phyloP scores from a whole-genome alignment of 768 basidiomycete species.

The Baorangia bicolor region DNA sequence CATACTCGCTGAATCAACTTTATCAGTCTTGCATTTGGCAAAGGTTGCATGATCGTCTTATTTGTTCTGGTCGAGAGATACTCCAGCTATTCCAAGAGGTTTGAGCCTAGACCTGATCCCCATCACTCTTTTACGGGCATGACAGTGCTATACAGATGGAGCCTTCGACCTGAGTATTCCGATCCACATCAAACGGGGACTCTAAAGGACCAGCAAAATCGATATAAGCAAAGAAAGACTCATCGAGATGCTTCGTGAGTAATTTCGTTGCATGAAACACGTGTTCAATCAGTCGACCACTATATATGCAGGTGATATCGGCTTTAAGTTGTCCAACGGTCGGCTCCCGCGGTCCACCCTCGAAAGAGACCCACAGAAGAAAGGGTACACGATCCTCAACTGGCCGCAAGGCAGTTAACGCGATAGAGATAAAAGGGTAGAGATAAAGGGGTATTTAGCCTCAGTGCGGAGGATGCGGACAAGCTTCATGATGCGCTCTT shows the following conservation, averaged over 20 bases:
- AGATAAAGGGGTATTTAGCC: not conserved
- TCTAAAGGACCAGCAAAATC: not conserved
- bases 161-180: not conserved
- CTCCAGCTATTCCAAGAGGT: not conserved
- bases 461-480: constrained; percentile 3
- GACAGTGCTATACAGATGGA: accelerated
- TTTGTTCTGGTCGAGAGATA: not conserved
- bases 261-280: not conserved
- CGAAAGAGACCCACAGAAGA: not conserved
- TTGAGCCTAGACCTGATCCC: not conserved
- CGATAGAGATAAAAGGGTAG: constrained; percentile 2
- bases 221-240: constrained; percentile 2
- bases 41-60: no score
- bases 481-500: constrained; percentile 10
- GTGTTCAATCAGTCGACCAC: no score
- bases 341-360: constrained; percentile 16
- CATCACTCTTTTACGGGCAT: not conserved
- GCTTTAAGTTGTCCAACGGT: not conserved
- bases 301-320: not conserved
- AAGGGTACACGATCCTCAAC: constrained; percentile 3
- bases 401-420: constrained; percentile 7
- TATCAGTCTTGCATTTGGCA: no score
- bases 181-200: not conserved
- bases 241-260: constrained; percentile 11
- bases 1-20: no score